A percentile compares a stretch with the other conserved stretches of the same genome.
Evolutionary conservation across 768 basidiomycete species (phyloP).

Genomic region (Mycena kentingensis): DNA sequence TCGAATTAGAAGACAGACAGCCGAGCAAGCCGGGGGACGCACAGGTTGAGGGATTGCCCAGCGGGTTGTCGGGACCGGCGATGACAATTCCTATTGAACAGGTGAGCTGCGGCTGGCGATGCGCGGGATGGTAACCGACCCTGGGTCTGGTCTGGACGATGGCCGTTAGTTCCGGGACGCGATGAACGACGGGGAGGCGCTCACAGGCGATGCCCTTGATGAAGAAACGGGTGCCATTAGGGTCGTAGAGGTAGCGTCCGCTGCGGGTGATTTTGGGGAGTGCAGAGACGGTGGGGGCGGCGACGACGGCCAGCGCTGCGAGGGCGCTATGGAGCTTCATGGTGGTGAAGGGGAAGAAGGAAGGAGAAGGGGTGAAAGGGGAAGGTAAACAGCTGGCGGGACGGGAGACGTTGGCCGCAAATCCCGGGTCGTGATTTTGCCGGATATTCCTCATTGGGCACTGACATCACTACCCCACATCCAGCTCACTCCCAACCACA

Average conservation of each 20-base stretch:
- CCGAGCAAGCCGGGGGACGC: conserved; percentile 23
- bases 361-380: not conserved
- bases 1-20: conserved; percentile 47
- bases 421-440: not conserved
- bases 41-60: conserved; percentile 22
- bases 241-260: conserved; percentile 80
- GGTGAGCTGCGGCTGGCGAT: not conserved
- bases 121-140: conserved; percentile 41
- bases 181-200: no score
- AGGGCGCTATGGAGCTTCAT: not conserved
- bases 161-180: no score
- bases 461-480: no score
- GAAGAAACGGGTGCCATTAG: conserved; percentile 76
- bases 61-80: not conserved
- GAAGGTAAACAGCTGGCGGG: not conserved
- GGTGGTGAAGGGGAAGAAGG: not conserved
- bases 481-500: no score
- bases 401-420: not conserved
- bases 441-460: not conserved
- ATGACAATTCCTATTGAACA: conserved; percentile 4
- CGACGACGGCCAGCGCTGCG: not conserved
- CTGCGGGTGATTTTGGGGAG: conserved; percentile 66
- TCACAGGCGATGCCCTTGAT: conserved; percentile 88
- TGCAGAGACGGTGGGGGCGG: conserved; percentile 34
- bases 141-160: conserved; percentile 83